phyloP scores from a whole-genome alignment of 805 yeast species.

The Candida mattraensis region DNA sequence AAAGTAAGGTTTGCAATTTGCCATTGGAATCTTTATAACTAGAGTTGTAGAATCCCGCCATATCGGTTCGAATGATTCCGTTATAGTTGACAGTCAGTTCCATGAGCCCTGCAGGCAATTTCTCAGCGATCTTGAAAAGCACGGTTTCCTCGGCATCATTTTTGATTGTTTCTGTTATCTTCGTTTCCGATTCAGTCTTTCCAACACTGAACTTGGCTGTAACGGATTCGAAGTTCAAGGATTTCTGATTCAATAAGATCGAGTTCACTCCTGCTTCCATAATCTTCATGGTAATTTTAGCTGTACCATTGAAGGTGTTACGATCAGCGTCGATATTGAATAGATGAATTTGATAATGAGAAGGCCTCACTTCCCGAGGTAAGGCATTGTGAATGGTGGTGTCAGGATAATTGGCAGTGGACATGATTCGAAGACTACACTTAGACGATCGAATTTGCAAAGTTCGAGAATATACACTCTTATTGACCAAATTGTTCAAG shows the following conservation, averaged over 20 bases:
- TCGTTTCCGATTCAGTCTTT: slow-evolving; percentile 30
- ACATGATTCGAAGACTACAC: slow-evolving; percentile 1
- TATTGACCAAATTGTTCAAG: too few species aligned
- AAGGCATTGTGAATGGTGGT: slow-evolving; percentile 48
- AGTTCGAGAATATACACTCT: too few species aligned
- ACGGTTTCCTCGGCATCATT: slow-evolving; percentile 57
- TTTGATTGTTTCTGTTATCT: slow-evolving; percentile 17
- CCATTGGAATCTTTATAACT: slow-evolving; percentile 40
- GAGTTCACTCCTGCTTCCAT: slow-evolving; percentile 40
- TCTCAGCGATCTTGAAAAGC: slow-evolving; percentile 53
- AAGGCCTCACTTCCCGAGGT: slow-evolving; percentile 59
- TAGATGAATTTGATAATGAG: slow-evolving; percentile 66
- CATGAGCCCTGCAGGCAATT: slow-evolving; percentile 29
- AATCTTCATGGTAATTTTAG: slow-evolving; percentile 47
- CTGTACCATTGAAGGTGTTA: slow-evolving; percentile 48
- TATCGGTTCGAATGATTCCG: slow-evolving; percentile 51
- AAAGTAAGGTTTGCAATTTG: slow-evolving; percentile 39
- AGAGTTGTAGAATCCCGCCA: slow-evolving; percentile 58
- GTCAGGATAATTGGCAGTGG: slow-evolving; percentile 22
- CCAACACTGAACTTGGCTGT: slow-evolving; percentile 21
- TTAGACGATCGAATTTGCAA: background rate
- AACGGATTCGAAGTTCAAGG: slow-evolving; percentile 34
- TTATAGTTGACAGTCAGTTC: slow-evolving; percentile 37
- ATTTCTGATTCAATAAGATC: slow-evolving; percentile 50
- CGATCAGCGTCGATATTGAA: slow-evolving; percentile 54